Conservation (phyloP, 192 early-diverging fungal genomes). For the Ambispora gerdemannii region DNA sequence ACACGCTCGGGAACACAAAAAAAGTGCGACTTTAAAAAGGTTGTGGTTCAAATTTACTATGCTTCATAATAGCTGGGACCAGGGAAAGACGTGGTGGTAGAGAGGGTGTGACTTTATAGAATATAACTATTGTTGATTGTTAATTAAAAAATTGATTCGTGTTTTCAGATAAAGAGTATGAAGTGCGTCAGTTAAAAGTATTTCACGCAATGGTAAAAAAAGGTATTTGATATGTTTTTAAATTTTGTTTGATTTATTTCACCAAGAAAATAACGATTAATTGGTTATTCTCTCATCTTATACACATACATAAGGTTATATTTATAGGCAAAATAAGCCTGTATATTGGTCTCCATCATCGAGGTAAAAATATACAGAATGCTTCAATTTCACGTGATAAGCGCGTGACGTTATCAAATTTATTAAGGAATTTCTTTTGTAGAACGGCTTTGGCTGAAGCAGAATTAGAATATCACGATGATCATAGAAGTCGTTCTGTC, state of each 20-base stretch:
- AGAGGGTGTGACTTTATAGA: no score
- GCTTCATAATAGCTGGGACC: no score
- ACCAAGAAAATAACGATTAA: neutral
- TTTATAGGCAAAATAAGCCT: slow-evolving; percentile 75
- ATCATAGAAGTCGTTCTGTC: slow-evolving; percentile 66
- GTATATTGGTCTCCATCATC: slow-evolving; percentile 86
- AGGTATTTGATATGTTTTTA: slow-evolving; percentile 31
- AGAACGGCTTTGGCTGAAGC: slow-evolving; percentile 77
- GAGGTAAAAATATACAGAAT: slow-evolving; percentile 32
- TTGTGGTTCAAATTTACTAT: slow-evolving; percentile 3
- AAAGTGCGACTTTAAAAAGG: no score
- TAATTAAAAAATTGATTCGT: no score
- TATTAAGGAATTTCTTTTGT: neutral
- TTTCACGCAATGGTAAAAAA: slow-evolving; percentile 71
- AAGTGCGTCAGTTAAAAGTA: slow-evolving; percentile 66
- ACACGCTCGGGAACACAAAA: no score
- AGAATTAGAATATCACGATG: slow-evolving; percentile 74
- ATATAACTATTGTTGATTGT: no score
- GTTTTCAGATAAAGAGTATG: slow-evolving; percentile 61
- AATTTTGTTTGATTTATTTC: neutral
- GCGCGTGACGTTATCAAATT: neutral
- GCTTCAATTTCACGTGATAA: neutral
- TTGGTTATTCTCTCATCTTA: neutral
- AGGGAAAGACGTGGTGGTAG: no score
- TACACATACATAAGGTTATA: slow-evolving; percentile 46